A percentile compares a stretch with the other conserved stretches of the same genome.
Conservation (phyloP, 331 rosid species). For the Rhamnella rubrinervis region DNA sequence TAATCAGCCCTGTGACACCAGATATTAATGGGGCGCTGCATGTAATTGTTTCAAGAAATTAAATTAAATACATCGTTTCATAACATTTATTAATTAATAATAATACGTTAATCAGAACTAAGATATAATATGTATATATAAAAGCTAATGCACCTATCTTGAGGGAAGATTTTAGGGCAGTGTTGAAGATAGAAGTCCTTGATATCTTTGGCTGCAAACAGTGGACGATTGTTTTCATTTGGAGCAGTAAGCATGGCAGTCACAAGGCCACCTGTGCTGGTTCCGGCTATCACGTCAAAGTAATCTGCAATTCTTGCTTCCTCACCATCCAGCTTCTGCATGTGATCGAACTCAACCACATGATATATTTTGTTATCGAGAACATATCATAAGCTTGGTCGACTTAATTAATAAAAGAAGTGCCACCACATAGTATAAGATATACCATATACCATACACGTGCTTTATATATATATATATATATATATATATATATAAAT, state of each 20-base stretch:
- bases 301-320: constrained; percentile 40
- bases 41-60: no score
- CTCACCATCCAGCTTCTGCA: constrained; percentile 36
- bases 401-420: no score
- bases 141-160: constrained; percentile 1
- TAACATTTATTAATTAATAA: not conserved
- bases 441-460: no score
- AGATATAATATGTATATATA: not conserved
- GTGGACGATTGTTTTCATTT: constrained; percentile 20
- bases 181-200: constrained; percentile 25
- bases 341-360: not conserved
- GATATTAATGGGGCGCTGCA: not conserved
- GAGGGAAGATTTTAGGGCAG: constrained; percentile 29
- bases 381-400: no score
- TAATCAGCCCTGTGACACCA: not conserved
- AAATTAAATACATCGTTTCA: no score
- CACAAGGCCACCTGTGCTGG: constrained; percentile 46
- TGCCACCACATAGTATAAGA: not conserved
- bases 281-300: constrained; percentile 38
- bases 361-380: no score
- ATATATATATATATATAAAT: no score
- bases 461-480: no score
- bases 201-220: constrained; percentile 36
- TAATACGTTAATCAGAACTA: no score
- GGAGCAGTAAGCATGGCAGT: constrained; percentile 41